These are phyloP conservation scores for Choiromyces venosus DNA, from an alignment of 495 filamentous ascomycete genomes.

Conservation along the genomic window DNA sequence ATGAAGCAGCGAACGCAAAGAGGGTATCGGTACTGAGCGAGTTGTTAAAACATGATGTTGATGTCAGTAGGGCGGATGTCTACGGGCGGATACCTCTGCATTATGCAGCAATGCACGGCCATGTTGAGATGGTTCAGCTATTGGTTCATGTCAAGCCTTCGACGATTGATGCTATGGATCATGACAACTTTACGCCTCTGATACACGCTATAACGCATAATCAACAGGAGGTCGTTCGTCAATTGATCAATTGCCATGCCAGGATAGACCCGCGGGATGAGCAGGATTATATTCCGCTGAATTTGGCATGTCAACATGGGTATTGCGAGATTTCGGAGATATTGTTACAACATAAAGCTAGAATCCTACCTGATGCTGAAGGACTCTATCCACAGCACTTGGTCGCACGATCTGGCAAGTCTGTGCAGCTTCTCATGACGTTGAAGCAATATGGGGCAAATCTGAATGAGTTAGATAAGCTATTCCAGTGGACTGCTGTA, in stretches of 20 bases:
- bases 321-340: conserved; percentile 74
- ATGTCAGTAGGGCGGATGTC: conserved; percentile 75
- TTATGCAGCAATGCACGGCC: conserved; percentile 92
- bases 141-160: conserved; percentile 55
- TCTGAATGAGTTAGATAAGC: conserved; percentile 83
- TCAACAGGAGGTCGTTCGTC: conserved; percentile 68
- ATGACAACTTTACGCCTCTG: conserved; percentile 93
- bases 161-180: conserved; percentile 80
- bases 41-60: conserved; percentile 63
- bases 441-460: conserved; percentile 85
- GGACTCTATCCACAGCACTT: conserved; percentile 96
- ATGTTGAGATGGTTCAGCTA: conserved; percentile 71
- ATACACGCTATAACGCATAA: conserved; percentile 90
- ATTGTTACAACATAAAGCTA: conserved; percentile 69
- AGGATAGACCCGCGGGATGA: conserved; percentile 75
- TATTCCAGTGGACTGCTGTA: conserved; percentile 94
- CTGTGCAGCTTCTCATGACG: conserved; percentile 67
- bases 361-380: conserved; percentile 84
- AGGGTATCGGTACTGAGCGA: conserved; percentile 67
- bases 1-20: conserved; percentile 89
- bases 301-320: conserved; percentile 89
- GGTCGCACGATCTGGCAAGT: conserved; percentile 82
- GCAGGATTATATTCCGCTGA: conserved; percentile 87
- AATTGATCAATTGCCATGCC: conserved; percentile 65
- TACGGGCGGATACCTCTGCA: conserved; percentile 92